phyloP scores from a whole-genome alignment of 106 monocot species.

The Phalaenopsis aphrodite region DNA sequence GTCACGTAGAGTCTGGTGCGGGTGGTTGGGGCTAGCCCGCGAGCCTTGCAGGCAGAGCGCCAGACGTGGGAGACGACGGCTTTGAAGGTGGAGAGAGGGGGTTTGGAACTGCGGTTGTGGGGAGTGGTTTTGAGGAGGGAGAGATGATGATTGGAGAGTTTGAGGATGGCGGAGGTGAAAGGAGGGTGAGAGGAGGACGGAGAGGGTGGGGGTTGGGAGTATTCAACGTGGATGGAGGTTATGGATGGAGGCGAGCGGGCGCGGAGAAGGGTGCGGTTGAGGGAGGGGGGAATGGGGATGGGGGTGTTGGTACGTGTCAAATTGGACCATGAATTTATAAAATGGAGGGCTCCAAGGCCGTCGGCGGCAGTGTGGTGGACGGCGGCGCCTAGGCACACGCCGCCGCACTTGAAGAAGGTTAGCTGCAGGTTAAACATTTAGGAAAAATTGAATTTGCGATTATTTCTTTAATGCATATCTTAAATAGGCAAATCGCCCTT shows the following conservation, averaged over 20 bases:
- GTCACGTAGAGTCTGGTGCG: constrained; percentile 33
- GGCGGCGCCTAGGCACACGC: constrained; percentile 37
- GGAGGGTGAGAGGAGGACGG: not conserved
- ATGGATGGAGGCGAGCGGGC: constrained; percentile 28
- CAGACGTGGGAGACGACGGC: constrained; percentile 44
- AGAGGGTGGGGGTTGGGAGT: constrained; percentile 2
- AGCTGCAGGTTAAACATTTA: constrained; percentile 21
- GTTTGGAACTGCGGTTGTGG: not conserved
- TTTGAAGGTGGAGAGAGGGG: constrained; percentile 28
- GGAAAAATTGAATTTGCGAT: too few relatives aligned
- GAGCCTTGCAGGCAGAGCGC: constrained; percentile 46
- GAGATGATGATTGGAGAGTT: constrained; percentile 30
- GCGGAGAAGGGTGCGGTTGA: constrained; percentile 41
- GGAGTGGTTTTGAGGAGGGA: constrained; percentile 20
- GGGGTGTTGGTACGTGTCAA: constrained; percentile 25
- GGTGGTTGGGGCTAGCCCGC: constrained; percentile 13
- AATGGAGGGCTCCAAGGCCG: constrained; percentile 35
- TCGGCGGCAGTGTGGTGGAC: constrained; percentile 45
- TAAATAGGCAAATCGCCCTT: too few relatives aligned
- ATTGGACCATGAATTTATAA: constrained; percentile 52
- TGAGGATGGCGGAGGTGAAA: constrained; percentile 19
- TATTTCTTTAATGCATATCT: too few relatives aligned
- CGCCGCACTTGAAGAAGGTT: constrained; percentile 58
- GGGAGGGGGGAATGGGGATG: constrained; percentile 1
- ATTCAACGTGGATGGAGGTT: constrained; percentile 28